phyloP scores from a whole-genome alignment of 1,284 basidiomycete genomes.

The Phylloboletellus chloephorus region DNA sequence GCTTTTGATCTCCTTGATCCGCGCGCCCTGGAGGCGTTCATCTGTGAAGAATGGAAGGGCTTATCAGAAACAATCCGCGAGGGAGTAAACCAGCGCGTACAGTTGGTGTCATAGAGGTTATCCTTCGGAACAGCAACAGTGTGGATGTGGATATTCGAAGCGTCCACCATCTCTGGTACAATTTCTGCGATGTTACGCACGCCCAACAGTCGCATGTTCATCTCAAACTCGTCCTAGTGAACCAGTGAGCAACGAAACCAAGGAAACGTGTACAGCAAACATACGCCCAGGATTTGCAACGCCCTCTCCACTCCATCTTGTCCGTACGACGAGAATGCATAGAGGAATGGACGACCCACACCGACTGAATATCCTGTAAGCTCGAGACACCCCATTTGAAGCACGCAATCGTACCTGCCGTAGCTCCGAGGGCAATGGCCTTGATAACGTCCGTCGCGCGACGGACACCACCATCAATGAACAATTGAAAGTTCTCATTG shows the following conservation, averaged over 20 bases:
- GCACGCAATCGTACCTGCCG: slow-evolving; percentile 50
- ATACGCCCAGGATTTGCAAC: slow-evolving; percentile 71
- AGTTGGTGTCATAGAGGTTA: slow-evolving; percentile 72
- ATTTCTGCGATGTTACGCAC: slow-evolving; percentile 75
- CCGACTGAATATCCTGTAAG: slow-evolving; percentile 44
- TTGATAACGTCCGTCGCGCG: slow-evolving; percentile 91
- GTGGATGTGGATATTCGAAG: slow-evolving; percentile 60
- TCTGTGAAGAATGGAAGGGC: slow-evolving; percentile 36
- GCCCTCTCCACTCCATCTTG: slow-evolving; percentile 75
- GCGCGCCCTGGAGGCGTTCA: slow-evolving; percentile 47
- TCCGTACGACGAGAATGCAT: slow-evolving; percentile 88
- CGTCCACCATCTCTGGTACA: slow-evolving; percentile 85
- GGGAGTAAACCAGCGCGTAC: slow-evolving; percentile 41
- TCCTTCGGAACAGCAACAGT: slow-evolving; percentile 62
- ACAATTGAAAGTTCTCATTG: slow-evolving; percentile 71
- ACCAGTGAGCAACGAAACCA: slow-evolving; percentile 7
- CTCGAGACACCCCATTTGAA: neutral
- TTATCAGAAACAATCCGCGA: slow-evolving; percentile 1
- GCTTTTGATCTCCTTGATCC: slow-evolving; percentile 43
- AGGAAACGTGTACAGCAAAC: slow-evolving; percentile 16
- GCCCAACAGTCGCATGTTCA: slow-evolving; percentile 87
- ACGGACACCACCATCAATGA: slow-evolving; percentile 90
- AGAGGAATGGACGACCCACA: slow-evolving; percentile 80
- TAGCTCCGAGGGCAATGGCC: slow-evolving; percentile 88
- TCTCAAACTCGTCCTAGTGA: slow-evolving; percentile 85